These are phyloP conservation scores for Chamaecrista fasciculata DNA, from an alignment of 306 rosid species.

Conservation along the genomic window DNA sequence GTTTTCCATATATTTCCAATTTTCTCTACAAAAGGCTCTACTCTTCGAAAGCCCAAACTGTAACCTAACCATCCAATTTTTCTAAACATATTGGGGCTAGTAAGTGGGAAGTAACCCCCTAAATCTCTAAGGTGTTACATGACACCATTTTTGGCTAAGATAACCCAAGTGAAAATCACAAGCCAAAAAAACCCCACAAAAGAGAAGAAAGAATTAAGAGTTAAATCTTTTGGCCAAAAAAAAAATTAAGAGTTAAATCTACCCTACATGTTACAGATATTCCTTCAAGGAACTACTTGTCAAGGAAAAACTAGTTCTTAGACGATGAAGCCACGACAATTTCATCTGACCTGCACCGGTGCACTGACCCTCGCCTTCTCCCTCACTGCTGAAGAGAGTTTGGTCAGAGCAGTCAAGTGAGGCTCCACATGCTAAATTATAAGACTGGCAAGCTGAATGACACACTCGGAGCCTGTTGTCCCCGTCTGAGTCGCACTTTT, in stretches of 20 bases:
- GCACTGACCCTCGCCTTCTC: conserved; percentile 76
- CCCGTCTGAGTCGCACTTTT: conserved; percentile 85
- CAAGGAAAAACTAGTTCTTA: conserved; percentile 46
- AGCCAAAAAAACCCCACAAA: conserved; percentile 27
- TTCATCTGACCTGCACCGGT: conserved; percentile 79
- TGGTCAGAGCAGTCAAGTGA: conserved; percentile 92
- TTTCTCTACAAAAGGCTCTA: conserved; percentile 72
- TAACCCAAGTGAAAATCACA: conserved; percentile 54
- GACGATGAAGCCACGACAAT: conserved; percentile 55
- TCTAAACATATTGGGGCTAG: conserved; percentile 56
- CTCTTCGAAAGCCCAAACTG: conserved; percentile 64
- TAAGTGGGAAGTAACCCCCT: conserved; percentile 34
- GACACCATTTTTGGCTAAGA: conserved; percentile 42
- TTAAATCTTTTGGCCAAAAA: conserved; percentile 38
- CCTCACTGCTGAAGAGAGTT: conserved; percentile 82
- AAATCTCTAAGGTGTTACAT: conserved; percentile 51
- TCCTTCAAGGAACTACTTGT: conserved; percentile 51
- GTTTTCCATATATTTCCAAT: conserved; percentile 36
- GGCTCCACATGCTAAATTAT: conserved; percentile 92
- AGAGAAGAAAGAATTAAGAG: not conserved
- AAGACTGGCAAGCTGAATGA: conserved; percentile 81
- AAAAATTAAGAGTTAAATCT: conserved; percentile 30
- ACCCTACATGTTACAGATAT: conserved; percentile 58
- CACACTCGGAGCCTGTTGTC: conserved; percentile 91
- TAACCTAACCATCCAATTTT: conserved; percentile 48